Conservation (phyloP, 139 green algal genomes). For the Tetradesmus lagerheimii region DNA sequence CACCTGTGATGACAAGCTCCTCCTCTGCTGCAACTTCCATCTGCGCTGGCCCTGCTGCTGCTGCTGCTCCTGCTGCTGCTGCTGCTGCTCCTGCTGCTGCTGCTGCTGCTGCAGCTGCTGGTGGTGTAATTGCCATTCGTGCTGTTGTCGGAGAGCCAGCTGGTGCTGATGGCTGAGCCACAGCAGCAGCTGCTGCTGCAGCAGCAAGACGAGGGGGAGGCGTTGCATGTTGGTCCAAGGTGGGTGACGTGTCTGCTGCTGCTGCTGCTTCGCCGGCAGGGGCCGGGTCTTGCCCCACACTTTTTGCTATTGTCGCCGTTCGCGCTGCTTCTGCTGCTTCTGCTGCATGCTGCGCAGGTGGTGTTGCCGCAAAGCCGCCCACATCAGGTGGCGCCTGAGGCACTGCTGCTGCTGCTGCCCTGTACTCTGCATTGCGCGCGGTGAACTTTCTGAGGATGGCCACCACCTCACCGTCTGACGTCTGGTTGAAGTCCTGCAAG, state of each 20-base stretch:
- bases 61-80: slow-evolving; percentile 32
- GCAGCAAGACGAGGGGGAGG: not conserved
- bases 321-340: not conserved
- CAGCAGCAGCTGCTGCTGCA: not conserved
- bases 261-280: not conserved
- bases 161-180: not conserved
- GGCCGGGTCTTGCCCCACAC: not conserved
- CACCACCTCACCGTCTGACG: slow-evolving; percentile 42
- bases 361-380: not conserved
- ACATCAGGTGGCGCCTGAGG: slow-evolving; percentile 22
- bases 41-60: not conserved
- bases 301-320: not conserved
- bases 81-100: slow-evolving; percentile 18
- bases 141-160: not conserved
- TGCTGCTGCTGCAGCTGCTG: slow-evolving; percentile 17
- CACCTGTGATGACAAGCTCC: slow-evolving; percentile 12
- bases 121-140: not conserved
- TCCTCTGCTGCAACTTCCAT: not conserved
- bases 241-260: not conserved
- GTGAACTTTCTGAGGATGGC: slow-evolving; percentile 11
- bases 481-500: slow-evolving; percentile 49
- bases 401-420: slow-evolving; percentile 30
- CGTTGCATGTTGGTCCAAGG: not conserved
- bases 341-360: not conserved
- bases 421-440: not conserved